Evolutionary conservation across 331 rosid genomes (phyloP), one percentile per base, ranked within the genome.

Genomic region (Rosa hybrid): DNA sequence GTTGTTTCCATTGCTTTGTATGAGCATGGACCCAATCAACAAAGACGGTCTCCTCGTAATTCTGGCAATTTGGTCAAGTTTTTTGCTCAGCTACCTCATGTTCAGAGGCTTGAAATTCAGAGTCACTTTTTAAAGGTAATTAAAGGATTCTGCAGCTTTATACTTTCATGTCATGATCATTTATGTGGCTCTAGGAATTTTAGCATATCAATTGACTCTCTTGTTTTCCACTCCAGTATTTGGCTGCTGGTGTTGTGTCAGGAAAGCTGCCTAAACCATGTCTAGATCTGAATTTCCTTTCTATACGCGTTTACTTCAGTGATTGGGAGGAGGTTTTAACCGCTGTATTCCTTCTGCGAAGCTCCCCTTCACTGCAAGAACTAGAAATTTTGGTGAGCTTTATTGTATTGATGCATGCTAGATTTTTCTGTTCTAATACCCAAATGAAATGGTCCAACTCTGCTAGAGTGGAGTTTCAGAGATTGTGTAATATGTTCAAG

Each of bases 291-390:
- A 75, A 50, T 64, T 86, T 77, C 72, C 92, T 92, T 68, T 87
- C 88, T 12, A 6, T 88, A 41, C 76, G 83, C 78, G 81, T 92
- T 53, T 86, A 86, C 83, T 85, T 90, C 84, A 75, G 70, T 56
- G 89, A 86, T 62, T 9, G 51, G 16, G 87, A 87, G 62, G 93
- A 92, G 84, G 72, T 72, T 77, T 84, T 84, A 41, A 75, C 89
- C 74, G 81, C 89, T 77, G 69, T 87, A 25, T 87, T 86, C 90
- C 71, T 92, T 27, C 63, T 92, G 59, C 83, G 86, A 81, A 86
- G 86, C 84, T 84, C 88, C 42, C 97, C 95, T 57, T 84, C 85
- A 82, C 82, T 90, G 51, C 92, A 78, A 73, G 92, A 87, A 45
- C 74, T 89, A 44, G 90, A 87, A 82, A 81, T 92, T 68, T 70